Percentiles rank a stretch among this genome's conserved stretches.
phyloP scores from a whole-genome alignment of 768 basidiomycete species.

The Pholiota conissans region DNA sequence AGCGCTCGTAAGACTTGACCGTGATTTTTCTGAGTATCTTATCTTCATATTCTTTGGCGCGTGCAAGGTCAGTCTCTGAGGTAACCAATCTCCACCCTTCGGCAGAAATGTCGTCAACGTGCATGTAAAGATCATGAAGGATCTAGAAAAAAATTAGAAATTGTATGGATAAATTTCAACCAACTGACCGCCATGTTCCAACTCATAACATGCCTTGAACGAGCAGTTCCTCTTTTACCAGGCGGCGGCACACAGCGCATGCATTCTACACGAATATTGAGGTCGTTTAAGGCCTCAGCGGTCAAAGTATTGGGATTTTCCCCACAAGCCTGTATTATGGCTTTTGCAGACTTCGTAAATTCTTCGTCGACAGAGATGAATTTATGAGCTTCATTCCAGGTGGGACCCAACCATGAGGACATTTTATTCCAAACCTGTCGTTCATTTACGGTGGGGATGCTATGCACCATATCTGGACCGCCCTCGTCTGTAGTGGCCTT shows the following conservation, averaged over 20 bases:
- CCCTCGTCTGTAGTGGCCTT: background rate
- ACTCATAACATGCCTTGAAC: conserved; percentile 25
- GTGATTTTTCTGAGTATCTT: too few relatives aligned
- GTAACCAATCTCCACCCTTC: too few relatives aligned
- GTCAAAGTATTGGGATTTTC: conserved; percentile 25
- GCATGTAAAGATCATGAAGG: conserved; percentile 27
- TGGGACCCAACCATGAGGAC: conserved; percentile 1
- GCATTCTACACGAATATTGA: conserved; percentile 29
- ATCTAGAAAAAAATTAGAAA: conserved; percentile 16
- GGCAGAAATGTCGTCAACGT: too few relatives aligned
- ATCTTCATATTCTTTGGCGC: too few relatives aligned
- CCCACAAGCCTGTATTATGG: conserved; percentile 26
- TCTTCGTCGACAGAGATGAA: conserved; percentile 28
- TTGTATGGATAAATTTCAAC: background rate
- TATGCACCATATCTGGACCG: background rate
- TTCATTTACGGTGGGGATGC: background rate
- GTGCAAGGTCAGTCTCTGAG: too few relatives aligned
- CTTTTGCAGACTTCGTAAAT: conserved; percentile 20
- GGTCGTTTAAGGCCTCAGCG: conserved; percentile 19
- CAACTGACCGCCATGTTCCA: conserved; percentile 32
- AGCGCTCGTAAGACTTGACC: too few relatives aligned
- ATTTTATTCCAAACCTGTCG: conserved; percentile 6
- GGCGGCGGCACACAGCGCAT: conserved; percentile 20
- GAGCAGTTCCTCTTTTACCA: too few relatives aligned
- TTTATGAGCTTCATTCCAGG: conserved; percentile 23